Base-by-base conservation (phyloP, 306 rosid species). In the Pterocarpus macrocarpus region DNA sequence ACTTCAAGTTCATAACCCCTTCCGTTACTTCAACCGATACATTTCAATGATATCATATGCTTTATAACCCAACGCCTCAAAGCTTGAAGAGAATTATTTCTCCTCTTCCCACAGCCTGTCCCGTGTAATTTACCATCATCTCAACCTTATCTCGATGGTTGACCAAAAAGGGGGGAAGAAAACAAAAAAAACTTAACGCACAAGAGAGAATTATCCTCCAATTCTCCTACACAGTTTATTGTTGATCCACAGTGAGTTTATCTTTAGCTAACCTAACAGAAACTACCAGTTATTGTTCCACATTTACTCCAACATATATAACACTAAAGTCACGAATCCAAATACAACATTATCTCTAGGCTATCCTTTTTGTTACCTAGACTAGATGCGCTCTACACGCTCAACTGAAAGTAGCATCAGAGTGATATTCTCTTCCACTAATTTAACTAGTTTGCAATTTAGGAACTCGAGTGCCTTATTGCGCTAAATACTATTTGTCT, bases 371-470 rank as follows among this genome's bases (percentile, higher is more conserved):
- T 9, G 75, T 69, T 62, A 67, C 86, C 78, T n/a, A 52, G 47
- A 38, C 10, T 43, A 43, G 78, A 76, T 35, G 38, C 2, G 71
- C 53, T 68, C 65, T 47, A 52, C 57, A 47, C 61, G 15, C 39
- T n/a, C 53, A 70, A 61, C 69, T 43, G 52, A 69, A 76, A 61
- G 61, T 2, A 44, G 39, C 64, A 35, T 35, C 28, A 55, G 44
- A 45, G 44, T 58, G 38, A 75, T 81, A 77, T 75, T 62, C 67
- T 81, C 35, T 15, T 72, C 53, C 16, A 45, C 76, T 78, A 65
- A 71, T 41, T 64, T 45, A 77, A 71, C 79, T 44, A 77, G 63
- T 77, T 71, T 44, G 28, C 61, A 82, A 64, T 52, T 73, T 79
- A 2, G 81, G 38, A 10, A 16, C 22, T 13, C 52, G 0, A 61